phyloP scores from a whole-genome alignment of 169 alveolate genomes.

The Blepharisma undulans region DNA sequence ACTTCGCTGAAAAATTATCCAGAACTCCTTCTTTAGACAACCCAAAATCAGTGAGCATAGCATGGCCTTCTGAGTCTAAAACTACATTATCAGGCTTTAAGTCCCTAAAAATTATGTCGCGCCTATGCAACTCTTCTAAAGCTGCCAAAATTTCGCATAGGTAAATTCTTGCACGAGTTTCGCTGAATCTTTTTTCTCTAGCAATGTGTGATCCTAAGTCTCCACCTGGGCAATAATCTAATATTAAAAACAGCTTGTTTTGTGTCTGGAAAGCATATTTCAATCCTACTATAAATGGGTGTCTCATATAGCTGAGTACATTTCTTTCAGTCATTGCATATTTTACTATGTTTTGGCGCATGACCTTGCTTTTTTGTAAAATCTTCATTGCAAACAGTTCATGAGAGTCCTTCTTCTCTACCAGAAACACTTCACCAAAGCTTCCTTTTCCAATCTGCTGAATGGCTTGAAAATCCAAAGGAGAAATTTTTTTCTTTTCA shows the following conservation, averaged over 20 bases:
- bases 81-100: constrained; percentile 86
- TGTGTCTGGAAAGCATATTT: constrained; percentile 82
- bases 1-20: constrained; percentile 37
- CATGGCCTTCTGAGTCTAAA: constrained; percentile 82
- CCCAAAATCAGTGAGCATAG: constrained; percentile 85
- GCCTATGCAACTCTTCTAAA: constrained; percentile 80
- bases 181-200: constrained; percentile 68
- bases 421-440: constrained; percentile 89
- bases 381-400: constrained; percentile 87
- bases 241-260: constrained; percentile 76
- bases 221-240: constrained; percentile 87
- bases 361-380: constrained; percentile 70
- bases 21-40: constrained; percentile 75
- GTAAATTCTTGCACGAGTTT: constrained; percentile 73
- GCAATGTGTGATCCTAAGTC: constrained; percentile 67
- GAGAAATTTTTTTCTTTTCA: background rate
- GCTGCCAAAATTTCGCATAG: constrained; percentile 78
- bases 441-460: constrained; percentile 69
- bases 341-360: constrained; percentile 76
- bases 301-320: constrained; percentile 74
- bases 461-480: background rate
- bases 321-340: constrained; percentile 90
- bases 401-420: constrained; percentile 64
- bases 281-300: constrained; percentile 84
- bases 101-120: constrained; percentile 83